Percentiles rank a stretch among this genome's conserved stretches.
Conservation (phyloP, 2,329 filamentous ascomycete genomes). For the Hypomyces rosellus region DNA sequence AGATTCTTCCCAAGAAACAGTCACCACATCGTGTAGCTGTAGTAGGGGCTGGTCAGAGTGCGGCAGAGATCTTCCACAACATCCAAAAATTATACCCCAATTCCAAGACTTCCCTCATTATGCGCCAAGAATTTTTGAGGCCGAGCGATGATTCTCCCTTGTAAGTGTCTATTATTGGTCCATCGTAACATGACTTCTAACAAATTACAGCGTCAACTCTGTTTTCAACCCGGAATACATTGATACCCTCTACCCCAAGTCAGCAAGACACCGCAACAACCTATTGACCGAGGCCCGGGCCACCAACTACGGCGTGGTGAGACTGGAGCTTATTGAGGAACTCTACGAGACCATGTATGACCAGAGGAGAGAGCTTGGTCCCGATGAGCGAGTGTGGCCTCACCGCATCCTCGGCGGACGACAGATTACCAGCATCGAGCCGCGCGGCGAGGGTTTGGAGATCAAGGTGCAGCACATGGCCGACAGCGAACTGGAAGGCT, state of each 20-base stretch:
- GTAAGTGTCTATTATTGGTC: constrained; percentile 42
- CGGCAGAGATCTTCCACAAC: constrained; percentile 92
- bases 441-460: constrained; percentile 44
- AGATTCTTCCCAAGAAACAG: constrained; percentile 50
- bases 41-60: constrained; percentile 84
- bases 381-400: constrained; percentile 69
- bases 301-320: constrained; percentile 93
- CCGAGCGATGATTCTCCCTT: constrained; percentile 96
- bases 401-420: constrained; percentile 71
- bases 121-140: constrained; percentile 75
- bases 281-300: constrained; percentile 64
- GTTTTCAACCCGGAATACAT: constrained; percentile 89
- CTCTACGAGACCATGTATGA: constrained; percentile 85
- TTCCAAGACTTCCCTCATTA: constrained; percentile 68
- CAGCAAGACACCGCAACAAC: constrained; percentile 53
- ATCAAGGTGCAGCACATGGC: constrained; percentile 50
- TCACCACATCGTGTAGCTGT: constrained; percentile 71
- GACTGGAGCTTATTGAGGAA: constrained; percentile 81
- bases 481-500: constrained; percentile 35
- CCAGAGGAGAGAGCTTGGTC: constrained; percentile 64
- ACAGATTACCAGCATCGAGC: constrained; percentile 57
- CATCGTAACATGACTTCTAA: constrained; percentile 20
- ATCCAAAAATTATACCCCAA: constrained; percentile 78
- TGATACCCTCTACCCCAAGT: constrained; percentile 66
- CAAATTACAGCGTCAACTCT: constrained; percentile 70